Conservation (phyloP, 768 basidiomycete genomes). For the Leucocoprinus birnbaumii region DNA sequence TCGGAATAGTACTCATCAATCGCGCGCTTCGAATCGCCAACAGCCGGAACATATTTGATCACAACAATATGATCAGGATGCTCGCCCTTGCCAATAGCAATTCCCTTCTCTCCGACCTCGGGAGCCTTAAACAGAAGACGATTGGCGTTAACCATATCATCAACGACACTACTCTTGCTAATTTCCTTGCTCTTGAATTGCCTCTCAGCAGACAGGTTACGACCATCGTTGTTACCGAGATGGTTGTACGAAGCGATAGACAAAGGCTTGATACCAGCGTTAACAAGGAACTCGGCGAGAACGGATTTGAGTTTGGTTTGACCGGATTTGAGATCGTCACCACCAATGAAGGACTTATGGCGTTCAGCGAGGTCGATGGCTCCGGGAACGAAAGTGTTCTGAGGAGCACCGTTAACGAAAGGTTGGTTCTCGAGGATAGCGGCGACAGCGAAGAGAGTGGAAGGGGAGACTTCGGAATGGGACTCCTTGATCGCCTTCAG, state of each 20-base stretch:
- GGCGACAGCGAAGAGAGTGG: conserved; percentile 93
- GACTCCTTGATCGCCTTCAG: conserved; percentile 79
- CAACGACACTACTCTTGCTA: conserved; percentile 94
- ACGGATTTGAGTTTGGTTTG: conserved; percentile 98
- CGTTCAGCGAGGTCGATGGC: conserved; percentile 91
- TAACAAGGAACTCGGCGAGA: conserved; percentile 96
- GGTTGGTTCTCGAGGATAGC: conserved; percentile 93
- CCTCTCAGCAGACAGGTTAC: conserved; percentile 82
- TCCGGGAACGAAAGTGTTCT: conserved; percentile 98
- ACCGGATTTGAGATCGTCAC: conserved; percentile 97
- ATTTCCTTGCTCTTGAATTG: conserved; percentile 99
- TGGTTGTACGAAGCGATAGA: conserved; percentile 99
- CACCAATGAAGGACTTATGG: conserved; percentile 89
- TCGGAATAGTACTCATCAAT: conserved; percentile 99
- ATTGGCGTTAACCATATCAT: conserved; percentile 97
- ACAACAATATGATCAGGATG: conserved; percentile 97
- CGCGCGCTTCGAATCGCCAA: conserved; percentile 97
- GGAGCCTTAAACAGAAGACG: conserved; percentile 86
- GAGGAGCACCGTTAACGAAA: conserved; percentile 96
- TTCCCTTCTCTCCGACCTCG: conserved; percentile 46
- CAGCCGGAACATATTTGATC: conserved; percentile 95
- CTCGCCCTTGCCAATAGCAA: conserved; percentile 75
- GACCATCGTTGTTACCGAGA: conserved; percentile 96
- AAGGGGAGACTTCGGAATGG: conserved; percentile 94
- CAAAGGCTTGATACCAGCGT: conserved; percentile 96